Evolutionary conservation across 257 asterid species (phyloP), one percentile per base, ranked within the genome.

Genomic region (Jacaranda mimosifolia): DNA sequence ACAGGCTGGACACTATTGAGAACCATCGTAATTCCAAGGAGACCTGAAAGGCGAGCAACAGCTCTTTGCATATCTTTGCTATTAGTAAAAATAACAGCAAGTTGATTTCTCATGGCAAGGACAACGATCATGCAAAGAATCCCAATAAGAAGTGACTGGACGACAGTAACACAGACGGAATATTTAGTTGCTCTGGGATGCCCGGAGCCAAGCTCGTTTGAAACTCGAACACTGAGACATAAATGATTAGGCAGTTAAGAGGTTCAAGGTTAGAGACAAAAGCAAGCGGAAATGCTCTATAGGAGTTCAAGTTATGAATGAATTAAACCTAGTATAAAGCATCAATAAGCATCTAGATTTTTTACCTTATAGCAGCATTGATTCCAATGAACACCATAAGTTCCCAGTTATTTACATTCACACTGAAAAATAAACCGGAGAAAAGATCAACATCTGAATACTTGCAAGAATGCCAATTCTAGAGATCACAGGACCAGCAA

Each of bases 1-100:
- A 93, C 98, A 11, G 96, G 98, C 75, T 93, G 97, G 75, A 90
- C 83, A 63, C 98, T 93, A 81, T 91, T 91, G 79, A 93, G 95
- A 75, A 93, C 80, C 97, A 93, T 91, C 0, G 96, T 93, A 75
- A 89, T 82, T 13, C 91, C 97, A 11, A 91, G 92, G 69, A 88
- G 92, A 70, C 89, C 86, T 0, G 96, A 91, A 35, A 91, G 91
- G 53, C 64, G 83, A 64, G 95, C 87, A 18, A 91, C 98, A 1
- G 95, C 96, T 55, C 21, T 76, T 76, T 82, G 89, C 96, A 93
- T 82, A 7, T 79, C 94, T 68, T 58, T 73, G 90, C 97, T 91
- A 57, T 84, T 76, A 0, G 97, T 91, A 73, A 89, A 93, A 46
- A 93, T 82, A 6, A 84, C 65, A 77, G 89, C 88, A 12, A 91